Evolutionary conservation across 768 basidiomycete genomes (phyloP), one percentile per base, ranked within the genome.

Genomic region (Podaxis sp.): DNA sequence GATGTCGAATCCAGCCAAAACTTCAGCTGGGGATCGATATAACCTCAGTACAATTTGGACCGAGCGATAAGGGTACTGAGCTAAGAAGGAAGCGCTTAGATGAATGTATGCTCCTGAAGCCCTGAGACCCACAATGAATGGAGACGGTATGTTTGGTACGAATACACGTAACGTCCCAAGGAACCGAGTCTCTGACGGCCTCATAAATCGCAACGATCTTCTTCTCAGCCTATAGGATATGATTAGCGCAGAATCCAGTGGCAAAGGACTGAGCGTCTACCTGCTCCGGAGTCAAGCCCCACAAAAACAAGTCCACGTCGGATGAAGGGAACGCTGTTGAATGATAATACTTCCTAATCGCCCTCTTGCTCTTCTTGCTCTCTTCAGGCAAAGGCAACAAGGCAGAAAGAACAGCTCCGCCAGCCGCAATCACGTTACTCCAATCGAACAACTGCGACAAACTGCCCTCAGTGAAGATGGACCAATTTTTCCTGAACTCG

Each of bases 161-260:
- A 60, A 88, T 81, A 55, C 85, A 87, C 29, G 85, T 87, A 15
- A 85, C 83, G 68, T 87, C 87, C 86, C 86, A 87, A 27, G 85
- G 85, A 38, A 88, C 80, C 9, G 85, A 84, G 68, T 87, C 85
- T 22, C 85, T 76, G 24, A 89, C 83, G 4, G 86, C 86, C 66
- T 86, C 83, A 66, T 84, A 88, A 36, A 88, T 86, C 36, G 72
- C 63, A 55, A 78, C 72, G 64, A 86, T 85, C 77, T 87, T 87
- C 56, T 71, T 77, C 66, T 88, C 85, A 0, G 86, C 87, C 81
- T 82, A 63, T 12, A 17, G 19, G 19, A 19, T 8, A 17, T 46
- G 43, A 33, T 46, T 9, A 46, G 15, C 43, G 19, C 9, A 46
- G 17, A 1, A 17, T 46, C n/a, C 4, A 17, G 43, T 46, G 55